Percentiles rank a stretch among this genome's conserved stretches.
These are phyloP conservation scores for Amauroascus niger DNA, from an alignment of 2,329 filamentous ascomycete species.

Conservation along the genomic window DNA sequence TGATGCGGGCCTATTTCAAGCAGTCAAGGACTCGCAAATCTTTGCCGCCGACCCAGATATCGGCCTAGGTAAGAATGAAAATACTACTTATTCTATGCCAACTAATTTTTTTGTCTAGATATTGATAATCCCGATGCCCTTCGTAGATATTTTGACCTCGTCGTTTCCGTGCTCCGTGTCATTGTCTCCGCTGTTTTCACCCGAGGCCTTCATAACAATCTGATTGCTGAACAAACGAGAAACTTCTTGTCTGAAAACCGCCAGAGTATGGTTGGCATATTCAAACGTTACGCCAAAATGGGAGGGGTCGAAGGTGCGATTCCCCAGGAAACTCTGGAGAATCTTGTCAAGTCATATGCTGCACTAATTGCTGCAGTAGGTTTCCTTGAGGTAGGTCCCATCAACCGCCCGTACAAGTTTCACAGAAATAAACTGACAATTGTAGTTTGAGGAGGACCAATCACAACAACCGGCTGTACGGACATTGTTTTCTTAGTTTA, in stretches of 20 bases:
- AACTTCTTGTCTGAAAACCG: conserved; percentile 75
- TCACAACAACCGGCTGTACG: background rate
- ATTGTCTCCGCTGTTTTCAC: conserved; percentile 72
- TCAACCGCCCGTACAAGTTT: background rate
- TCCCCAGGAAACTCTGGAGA: conserved; percentile 56
- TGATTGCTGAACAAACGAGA: conserved; percentile 61
- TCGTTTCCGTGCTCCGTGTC: conserved; percentile 70
- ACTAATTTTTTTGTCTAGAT: conserved; percentile 34
- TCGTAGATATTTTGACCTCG: conserved; percentile 71
- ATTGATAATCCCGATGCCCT: conserved; percentile 60
- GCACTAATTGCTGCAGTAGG: conserved; percentile 71
- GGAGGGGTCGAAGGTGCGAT: conserved; percentile 42
- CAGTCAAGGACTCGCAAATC: conserved; percentile 69
- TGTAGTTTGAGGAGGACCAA: conserved; percentile 11
- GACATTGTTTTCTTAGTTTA: conserved; percentile 2
- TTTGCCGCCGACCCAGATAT: conserved; percentile 89
- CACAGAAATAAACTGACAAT: background rate
- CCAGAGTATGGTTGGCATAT: conserved; percentile 72
- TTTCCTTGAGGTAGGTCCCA: conserved; percentile 66
- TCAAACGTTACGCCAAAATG: conserved; percentile 80
- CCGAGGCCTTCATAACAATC: conserved; percentile 68
- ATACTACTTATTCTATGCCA: conserved; percentile 8
- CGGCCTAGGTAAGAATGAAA: conserved; percentile 51
- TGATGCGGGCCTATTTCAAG: conserved; percentile 76
- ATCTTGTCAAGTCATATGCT: conserved; percentile 76